phyloP scores from a whole-genome alignment of 495 filamentous ascomycete species.

The Xylaria telfairii region DNA sequence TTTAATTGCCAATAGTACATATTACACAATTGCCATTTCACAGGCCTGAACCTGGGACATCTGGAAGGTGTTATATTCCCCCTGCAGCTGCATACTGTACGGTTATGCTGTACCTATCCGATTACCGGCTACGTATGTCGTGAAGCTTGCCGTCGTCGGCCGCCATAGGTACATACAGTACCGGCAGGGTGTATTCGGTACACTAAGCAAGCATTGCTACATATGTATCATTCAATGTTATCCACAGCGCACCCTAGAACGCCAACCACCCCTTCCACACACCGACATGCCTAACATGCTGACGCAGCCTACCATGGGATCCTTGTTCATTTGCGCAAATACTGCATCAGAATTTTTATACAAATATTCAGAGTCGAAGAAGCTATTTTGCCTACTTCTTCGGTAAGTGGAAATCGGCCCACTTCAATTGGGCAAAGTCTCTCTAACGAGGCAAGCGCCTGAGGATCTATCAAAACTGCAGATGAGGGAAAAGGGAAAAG shows the following conservation, averaged over 20 bases:
- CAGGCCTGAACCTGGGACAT: no score
- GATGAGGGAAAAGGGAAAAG: not conserved
- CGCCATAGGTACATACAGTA: no score
- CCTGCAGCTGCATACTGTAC: not conserved
- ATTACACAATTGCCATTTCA: no score
- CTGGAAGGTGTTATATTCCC: not conserved
- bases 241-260: not conserved
- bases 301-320: conserved; percentile 6
- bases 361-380: not conserved
- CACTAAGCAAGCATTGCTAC: not conserved
- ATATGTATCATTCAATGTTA: not conserved
- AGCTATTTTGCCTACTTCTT: not conserved
- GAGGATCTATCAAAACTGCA: not conserved
- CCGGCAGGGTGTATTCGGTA: not conserved
- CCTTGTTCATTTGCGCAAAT: not conserved
- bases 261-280: not conserved
- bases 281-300: not conserved
- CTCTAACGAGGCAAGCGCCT: not conserved
- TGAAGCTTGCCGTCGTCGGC: not conserved
- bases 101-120: not conserved
- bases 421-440: not conserved
- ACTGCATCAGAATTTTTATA: not conserved
- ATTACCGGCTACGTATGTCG: not conserved
- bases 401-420: not conserved
- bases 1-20: not conserved